A percentile compares a stretch with the other conserved stretches of the same genome.
Conservation (phyloP, 2,329 filamentous ascomycete genomes). For the Nakataea oryzae region DNA sequence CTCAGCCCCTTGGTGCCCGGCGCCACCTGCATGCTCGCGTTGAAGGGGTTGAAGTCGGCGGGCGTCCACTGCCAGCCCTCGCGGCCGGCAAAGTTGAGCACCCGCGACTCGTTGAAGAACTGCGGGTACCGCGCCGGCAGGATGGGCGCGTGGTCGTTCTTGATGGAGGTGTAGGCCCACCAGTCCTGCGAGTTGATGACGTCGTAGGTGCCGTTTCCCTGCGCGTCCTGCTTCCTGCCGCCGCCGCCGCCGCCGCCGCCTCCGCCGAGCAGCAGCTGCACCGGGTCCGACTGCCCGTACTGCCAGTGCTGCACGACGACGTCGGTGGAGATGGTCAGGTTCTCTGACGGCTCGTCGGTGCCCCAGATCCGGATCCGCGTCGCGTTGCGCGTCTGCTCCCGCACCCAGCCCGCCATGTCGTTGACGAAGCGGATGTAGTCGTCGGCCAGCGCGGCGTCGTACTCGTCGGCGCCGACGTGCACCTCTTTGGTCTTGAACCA, state of each 20-base stretch:
- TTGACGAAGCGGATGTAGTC: conserved; percentile 45
- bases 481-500: conserved; percentile 47
- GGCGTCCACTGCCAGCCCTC: conserved; percentile 37
- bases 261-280: conserved; percentile 28
- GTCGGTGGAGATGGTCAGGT: conserved; percentile 21
- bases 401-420: conserved; percentile 35
- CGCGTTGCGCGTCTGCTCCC: conserved; percentile 1
- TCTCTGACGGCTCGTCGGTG: conserved; percentile 33
- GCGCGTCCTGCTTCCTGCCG: no score
- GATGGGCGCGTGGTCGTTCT: conserved; percentile 32
- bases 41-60: conserved; percentile 19
- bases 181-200: conserved; percentile 42
- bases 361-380: conserved; percentile 41
- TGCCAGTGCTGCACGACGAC: conserved; percentile 47
- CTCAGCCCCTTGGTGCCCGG: conserved; percentile 18
- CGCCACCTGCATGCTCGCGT: background rate
- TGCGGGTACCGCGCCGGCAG: conserved; percentile 34
- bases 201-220: no score
- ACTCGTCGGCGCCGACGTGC: conserved; percentile 47
- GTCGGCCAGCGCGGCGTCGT: conserved; percentile 23
- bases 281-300: conserved; percentile 39
- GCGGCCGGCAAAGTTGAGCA: conserved; percentile 1
- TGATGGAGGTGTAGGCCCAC: conserved; percentile 34
- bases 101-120: conserved; percentile 30
- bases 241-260: no score